Percentiles rank a stretch among this genome's conserved stretches.
Evolutionary conservation across 2,329 filamentous ascomycete genomes (phyloP).

Genomic region (Mycosphaerelloides madeirae): DNA sequence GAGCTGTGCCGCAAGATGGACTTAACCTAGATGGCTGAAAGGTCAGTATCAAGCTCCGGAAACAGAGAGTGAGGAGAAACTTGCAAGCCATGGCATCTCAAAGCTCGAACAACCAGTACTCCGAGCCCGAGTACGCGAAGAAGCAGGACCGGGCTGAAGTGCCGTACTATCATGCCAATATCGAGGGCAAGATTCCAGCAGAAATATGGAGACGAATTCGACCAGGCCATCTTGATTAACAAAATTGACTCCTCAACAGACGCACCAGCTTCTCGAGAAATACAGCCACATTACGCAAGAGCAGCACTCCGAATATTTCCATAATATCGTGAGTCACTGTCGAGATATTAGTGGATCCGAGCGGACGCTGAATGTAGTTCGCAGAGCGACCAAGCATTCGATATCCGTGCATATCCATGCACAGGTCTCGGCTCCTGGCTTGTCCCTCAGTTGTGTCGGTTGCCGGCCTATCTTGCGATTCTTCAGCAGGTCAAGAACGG

Average conservation of each 20-base stretch:
- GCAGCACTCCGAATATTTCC: constrained; percentile 33
- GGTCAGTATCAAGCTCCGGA: no score
- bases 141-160: constrained; percentile 1
- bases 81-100: no score
- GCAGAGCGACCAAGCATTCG: constrained; percentile 24
- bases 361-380: background rate
- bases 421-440: constrained; percentile 23
- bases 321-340: constrained; percentile 28
- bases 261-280: constrained; percentile 33
- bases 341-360: background rate
- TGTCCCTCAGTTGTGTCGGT: constrained; percentile 15
- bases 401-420: constrained; percentile 24
- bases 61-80: no score
- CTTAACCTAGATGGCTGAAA: no score
- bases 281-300: constrained; percentile 35
- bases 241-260: constrained; percentile 21
- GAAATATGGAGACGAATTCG: no score
- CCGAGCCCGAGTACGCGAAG: constrained; percentile 7
- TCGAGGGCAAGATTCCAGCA: constrained; percentile 6
- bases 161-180: constrained; percentile 4
- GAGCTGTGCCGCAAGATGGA: no score
- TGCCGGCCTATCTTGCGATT: constrained; percentile 19
- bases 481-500: constrained; percentile 22
- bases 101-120: background rate
- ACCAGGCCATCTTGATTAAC: background rate